phyloP scores from a whole-genome alignment of 208 protist genomes.

The Leishmania lainsoni region DNA sequence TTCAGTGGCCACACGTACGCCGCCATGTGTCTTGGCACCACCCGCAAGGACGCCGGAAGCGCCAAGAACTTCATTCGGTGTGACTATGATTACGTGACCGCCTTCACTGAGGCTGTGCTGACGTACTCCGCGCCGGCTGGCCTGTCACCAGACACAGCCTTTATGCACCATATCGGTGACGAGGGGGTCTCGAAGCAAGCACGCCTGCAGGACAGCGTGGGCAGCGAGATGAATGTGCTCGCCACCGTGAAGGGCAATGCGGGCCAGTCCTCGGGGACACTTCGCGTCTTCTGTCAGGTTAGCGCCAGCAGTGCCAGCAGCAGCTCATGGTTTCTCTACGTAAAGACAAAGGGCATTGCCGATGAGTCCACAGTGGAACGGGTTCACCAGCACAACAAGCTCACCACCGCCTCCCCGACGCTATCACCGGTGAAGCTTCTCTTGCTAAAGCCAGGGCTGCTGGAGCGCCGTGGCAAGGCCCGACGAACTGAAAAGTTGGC shows the following conservation, averaged over 20 bases:
- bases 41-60: constrained; percentile 74
- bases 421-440: constrained; percentile 37
- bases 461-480: constrained; percentile 61
- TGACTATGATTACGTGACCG: constrained; percentile 80
- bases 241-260: background rate
- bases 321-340: constrained; percentile 70
- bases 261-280: constrained; percentile 32
- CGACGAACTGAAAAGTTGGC: constrained; percentile 55
- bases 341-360: constrained; percentile 62
- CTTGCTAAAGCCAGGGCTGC: constrained; percentile 59
- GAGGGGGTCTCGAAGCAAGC: constrained; percentile 11
- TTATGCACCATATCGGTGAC: constrained; percentile 39
- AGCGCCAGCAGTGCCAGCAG: constrained; percentile 55
- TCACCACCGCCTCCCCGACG: background rate
- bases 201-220: background rate
- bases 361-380: constrained; percentile 64
- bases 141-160: constrained; percentile 8
- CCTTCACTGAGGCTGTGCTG: constrained; percentile 64
- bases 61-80: constrained; percentile 60
- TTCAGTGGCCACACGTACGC: constrained; percentile 67
- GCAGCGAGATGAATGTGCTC: background rate
- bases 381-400: constrained; percentile 32
- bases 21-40: constrained; percentile 84
- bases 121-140: constrained; percentile 46
- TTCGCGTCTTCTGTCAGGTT: constrained; percentile 52